Conservation (phyloP, 2,329 filamentous ascomycete genomes). For the Alternaria panax region DNA sequence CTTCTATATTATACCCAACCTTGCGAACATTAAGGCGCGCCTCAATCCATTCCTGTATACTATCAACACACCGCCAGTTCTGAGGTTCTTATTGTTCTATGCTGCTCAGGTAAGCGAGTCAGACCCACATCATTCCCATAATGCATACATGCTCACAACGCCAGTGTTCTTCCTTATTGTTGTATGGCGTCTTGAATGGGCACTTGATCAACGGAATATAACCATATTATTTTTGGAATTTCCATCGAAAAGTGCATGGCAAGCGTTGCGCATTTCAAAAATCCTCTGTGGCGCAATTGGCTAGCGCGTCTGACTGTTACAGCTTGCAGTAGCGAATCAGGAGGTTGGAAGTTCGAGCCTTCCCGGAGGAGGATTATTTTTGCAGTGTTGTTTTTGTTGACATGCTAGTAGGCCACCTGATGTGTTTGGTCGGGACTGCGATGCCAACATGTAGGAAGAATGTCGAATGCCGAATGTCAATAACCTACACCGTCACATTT, state of each 20-base stretch:
- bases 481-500: too few relatives aligned
- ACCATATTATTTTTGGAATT: too few relatives aligned
- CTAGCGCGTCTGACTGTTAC: constrained; percentile 70
- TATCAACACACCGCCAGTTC: neutral
- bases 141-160: neutral
- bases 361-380: constrained; percentile 35
- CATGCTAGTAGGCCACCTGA: neutral
- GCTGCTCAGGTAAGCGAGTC: constrained; percentile 12
- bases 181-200: too few relatives aligned
- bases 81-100: neutral
- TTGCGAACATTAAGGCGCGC: neutral
- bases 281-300: constrained; percentile 59
- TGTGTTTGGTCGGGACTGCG: neutral
- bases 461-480: neutral
- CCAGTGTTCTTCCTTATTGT: neutral
- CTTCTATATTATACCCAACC: constrained; percentile 1
- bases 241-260: constrained; percentile 24
- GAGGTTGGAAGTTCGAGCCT: constrained; percentile 47
- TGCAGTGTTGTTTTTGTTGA: neutral
- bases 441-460: neutral
- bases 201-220: too few relatives aligned
- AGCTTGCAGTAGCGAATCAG: constrained; percentile 29
- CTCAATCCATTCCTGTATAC: neutral
- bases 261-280: constrained; percentile 21
- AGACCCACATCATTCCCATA: constrained; percentile 12